A percentile compares a stretch with the other conserved stretches of the same genome.
Evolutionary conservation across 176 grass and related monocot species (phyloP).

Genomic region (Guadua angustifolia): DNA sequence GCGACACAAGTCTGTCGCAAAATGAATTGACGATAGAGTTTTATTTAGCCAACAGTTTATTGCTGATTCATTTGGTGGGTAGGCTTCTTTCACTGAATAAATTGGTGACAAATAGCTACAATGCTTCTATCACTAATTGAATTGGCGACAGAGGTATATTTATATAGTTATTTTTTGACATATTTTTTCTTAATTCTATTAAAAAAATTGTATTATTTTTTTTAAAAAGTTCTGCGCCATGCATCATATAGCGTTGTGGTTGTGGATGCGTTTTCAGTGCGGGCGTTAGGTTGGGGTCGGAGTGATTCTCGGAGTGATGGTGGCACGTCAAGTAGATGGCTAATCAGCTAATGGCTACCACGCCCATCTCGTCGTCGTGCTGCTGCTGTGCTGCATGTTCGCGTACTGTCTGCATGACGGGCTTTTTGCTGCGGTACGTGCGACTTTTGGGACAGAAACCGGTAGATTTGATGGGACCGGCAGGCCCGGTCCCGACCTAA

Average conservation of each 20-base stretch:
- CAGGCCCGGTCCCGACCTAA: neutral
- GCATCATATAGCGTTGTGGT: neutral
- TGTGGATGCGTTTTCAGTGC: neutral
- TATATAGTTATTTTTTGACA: too few species aligned
- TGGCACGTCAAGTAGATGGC: slow-evolving; percentile 8
- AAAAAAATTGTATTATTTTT: too few species aligned
- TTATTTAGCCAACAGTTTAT: too few species aligned
- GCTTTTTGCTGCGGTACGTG: neutral
- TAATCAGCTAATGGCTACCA: neutral
- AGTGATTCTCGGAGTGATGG: neutral
- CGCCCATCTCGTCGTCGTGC: neutral
- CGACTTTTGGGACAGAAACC: neutral
- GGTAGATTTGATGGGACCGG: neutral
- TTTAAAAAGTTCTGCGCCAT: too few species aligned
- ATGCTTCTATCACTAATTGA: too few species aligned
- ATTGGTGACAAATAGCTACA: too few species aligned
- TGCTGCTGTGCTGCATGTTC: slow-evolving; percentile 4
- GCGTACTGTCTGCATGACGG: neutral
- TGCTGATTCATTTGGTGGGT: too few species aligned
- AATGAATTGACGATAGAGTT: too few species aligned
- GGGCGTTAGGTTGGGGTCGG: slow-evolving; percentile 40
- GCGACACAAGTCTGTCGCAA: too few species aligned
- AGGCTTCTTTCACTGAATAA: too few species aligned
- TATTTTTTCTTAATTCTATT: too few species aligned
- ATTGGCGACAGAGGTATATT: too few species aligned